Evolutionary conservation across 176 grass and related monocot genomes (phyloP), one percentile per base, ranked within the genome.

Genomic region (Typha latifolia): DNA sequence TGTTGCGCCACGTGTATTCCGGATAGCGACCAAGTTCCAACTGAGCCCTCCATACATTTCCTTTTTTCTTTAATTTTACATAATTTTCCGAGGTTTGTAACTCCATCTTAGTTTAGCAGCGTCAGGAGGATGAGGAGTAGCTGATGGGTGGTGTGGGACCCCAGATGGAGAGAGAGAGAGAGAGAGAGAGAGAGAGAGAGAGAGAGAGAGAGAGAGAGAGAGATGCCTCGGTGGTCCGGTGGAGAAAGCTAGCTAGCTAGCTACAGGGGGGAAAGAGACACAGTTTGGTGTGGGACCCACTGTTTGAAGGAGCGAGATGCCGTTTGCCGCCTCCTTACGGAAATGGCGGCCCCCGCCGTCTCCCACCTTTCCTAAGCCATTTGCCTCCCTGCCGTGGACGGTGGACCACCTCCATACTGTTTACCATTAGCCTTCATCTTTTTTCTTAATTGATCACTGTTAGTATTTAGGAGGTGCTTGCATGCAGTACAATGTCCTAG

Each of bases 251-350:
- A 26, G 24, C 24, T 26, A 57, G 10, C n/a, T n/a, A 10, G 52
- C 20, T 57, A 59, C 10, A 11, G 53, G 0, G 1, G 7, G 53
- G 2, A 59, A 59, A 22, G 20, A 18, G 18, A 59, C 53, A 9
- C 18, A 18, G 53, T 16, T 22, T 16, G 18, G 51, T 18, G 53
- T 21, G 53, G 53, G 53, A 21, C 53, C 53, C 53, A 19, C 53
- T 18, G 15, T 16, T 59, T 43, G 8, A 43, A 43, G 37, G 37
- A 43, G 37, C 37, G 5, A 21, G 53, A 59, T 59, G 18, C 53
- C 53, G n/a, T 59, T 59, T 59, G 53, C 53, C 53, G 53, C 53
- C 16, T 19, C 53, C 16, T 59, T 59, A 59, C 53, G 53, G 16
- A 59, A 59, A n/a, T 14, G 6, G 53, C 53, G 53, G 53, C 14